These are phyloP conservation scores for Vigna hirtella DNA, from an alignment of 306 rosid species.

Conservation along the genomic window DNA sequence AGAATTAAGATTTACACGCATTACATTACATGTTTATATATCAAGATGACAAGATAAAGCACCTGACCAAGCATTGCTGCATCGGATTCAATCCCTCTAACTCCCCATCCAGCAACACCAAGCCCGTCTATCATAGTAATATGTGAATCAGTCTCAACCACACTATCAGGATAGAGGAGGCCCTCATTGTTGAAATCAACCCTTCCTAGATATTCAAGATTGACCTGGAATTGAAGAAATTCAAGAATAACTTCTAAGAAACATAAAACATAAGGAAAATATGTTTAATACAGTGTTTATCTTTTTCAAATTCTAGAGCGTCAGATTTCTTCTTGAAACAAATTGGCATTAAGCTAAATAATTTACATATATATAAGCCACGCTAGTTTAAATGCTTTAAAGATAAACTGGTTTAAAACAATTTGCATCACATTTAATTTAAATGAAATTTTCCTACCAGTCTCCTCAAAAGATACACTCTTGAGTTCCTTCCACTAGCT, in stretches of 20 bases:
- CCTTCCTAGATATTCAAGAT: conserved; percentile 97
- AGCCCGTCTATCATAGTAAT: conserved; percentile 99
- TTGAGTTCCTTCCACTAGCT: background rate
- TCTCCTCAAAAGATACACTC: background rate
- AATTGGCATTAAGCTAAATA: no score
- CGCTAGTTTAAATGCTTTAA: background rate
- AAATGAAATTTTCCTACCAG: background rate
- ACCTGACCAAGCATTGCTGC: conserved; percentile 99
- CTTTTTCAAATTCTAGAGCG: background rate
- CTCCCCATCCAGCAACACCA: conserved; percentile 99
- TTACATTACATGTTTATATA: conserved; percentile 23
- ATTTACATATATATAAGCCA: no score
- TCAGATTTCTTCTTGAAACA: no score
- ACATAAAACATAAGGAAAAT: conserved; percentile 16
- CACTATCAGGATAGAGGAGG: conserved; percentile 96
- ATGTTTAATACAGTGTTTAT: background rate
- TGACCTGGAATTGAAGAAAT: conserved; percentile 77
- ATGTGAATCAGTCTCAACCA: conserved; percentile 99
- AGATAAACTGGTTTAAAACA: conserved; percentile 6
- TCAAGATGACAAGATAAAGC: conserved; percentile 21
- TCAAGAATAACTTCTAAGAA: conserved; percentile 56
- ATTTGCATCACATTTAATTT: background rate
- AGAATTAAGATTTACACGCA: background rate
- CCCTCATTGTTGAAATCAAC: conserved; percentile 94
- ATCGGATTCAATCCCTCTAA: conserved; percentile 99